phyloP scores from a whole-genome alignment of 345 rosid species.

The Corymbia maculata region DNA sequence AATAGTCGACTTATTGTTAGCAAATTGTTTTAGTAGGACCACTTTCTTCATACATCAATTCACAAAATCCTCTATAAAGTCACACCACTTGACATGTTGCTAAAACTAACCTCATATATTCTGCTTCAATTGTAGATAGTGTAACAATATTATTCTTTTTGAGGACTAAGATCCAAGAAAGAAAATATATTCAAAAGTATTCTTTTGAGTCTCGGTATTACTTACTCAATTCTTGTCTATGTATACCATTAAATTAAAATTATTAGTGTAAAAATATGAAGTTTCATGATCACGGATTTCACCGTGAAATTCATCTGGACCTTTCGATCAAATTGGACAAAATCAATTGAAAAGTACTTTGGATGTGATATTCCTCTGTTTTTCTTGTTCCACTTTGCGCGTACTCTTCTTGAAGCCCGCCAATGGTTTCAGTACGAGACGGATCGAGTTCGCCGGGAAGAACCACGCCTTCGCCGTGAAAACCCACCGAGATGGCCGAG shows the following conservation, averaged over 20 bases:
- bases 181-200: background rate
- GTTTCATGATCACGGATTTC: too few species aligned
- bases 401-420: background rate
- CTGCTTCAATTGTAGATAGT: background rate
- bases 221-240: background rate
- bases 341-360: background rate
- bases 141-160: background rate
- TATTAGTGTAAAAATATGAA: background rate
- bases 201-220: background rate
- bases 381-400: background rate
- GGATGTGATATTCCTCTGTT: background rate
- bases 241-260: background rate
- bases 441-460: background rate
- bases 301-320: background rate
- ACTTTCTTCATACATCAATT: background rate
- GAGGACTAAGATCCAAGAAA: background rate
- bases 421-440: background rate
- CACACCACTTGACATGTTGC: background rate
- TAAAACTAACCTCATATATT: background rate
- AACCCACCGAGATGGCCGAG: background rate
- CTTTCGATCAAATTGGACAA: background rate
- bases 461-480: background rate
- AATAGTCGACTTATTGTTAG: background rate
- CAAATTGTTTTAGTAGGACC: background rate
- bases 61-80: background rate